A percentile compares a stretch with the other conserved stretches of the same genome.
Conservation (phyloP, 2,329 filamentous ascomycete genomes). For the Grosmannia huntii region DNA sequence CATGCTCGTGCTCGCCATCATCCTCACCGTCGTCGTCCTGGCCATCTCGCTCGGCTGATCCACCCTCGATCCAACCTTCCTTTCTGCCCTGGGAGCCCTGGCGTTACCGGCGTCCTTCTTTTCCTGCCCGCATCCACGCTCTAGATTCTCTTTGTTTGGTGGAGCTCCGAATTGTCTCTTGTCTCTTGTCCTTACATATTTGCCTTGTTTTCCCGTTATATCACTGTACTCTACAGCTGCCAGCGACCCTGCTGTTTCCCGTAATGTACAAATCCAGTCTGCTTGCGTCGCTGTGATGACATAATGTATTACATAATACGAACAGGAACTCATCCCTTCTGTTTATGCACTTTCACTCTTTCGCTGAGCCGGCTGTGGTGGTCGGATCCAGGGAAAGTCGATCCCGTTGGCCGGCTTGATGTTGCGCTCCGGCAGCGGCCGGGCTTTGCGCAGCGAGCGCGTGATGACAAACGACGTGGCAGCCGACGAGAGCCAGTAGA, state of each 20-base stretch:
- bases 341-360: background rate
- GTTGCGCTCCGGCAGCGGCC: conserved; percentile 14
- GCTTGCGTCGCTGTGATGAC: background rate
- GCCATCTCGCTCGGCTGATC: conserved; percentile 65
- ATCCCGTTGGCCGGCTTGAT: conserved; percentile 12
- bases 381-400: conserved; percentile 9
- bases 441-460: conserved; percentile 11
- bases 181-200: background rate
- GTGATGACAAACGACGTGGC: conserved; percentile 13
- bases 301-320: too few relatives aligned
- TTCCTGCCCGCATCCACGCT: background rate
- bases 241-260: too few relatives aligned
- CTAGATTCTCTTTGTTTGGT: background rate
- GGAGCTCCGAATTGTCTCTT: background rate
- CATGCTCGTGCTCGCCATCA: conserved; percentile 75
- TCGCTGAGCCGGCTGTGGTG: background rate
- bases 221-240: background rate
- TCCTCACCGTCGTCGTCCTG: conserved; percentile 78
- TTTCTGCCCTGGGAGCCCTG: background rate
- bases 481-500: conserved; percentile 29
- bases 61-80: background rate
- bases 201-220: background rate
- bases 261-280: background rate
- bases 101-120: background rate
- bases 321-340: too few relatives aligned